Conservation (phyloP, 345 rosid species). For the Erucastrum elatum region DNA sequence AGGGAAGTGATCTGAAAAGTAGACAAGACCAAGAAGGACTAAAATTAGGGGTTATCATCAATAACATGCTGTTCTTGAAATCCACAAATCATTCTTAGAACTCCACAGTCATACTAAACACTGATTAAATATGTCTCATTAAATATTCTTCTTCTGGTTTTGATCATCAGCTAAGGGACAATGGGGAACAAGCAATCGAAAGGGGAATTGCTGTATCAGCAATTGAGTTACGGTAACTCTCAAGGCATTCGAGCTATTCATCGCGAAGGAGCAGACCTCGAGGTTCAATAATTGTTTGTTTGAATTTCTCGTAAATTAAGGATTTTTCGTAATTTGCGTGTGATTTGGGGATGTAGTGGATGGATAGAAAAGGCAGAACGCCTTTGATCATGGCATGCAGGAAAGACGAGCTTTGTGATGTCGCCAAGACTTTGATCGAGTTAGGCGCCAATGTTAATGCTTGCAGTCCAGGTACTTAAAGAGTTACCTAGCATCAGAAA, state of each 20-base stretch:
- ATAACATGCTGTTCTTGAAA: no score
- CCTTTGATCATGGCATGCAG: slow-evolving; percentile 82
- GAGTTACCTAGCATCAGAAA: neutral
- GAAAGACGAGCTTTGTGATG: slow-evolving; percentile 60
- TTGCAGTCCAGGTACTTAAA: slow-evolving; percentile 66
- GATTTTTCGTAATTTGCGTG: neutral
- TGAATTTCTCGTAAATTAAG: neutral
- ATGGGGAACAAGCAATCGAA: slow-evolving; percentile 98
- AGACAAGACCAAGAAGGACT: no score
- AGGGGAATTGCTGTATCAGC: slow-evolving; percentile 79
- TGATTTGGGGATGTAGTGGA: slow-evolving; percentile 52
- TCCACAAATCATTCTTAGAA: no score
- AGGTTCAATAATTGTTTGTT: slow-evolving; percentile 44
- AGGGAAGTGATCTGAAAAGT: no score
- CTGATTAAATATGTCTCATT: neutral
- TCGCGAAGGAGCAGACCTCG: slow-evolving; percentile 85
- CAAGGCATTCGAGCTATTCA: slow-evolving; percentile 78
- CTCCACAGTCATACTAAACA: no score
- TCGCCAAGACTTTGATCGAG: slow-evolving; percentile 78
- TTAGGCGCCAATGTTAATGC: slow-evolving; percentile 86
- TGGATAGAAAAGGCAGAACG: slow-evolving; percentile 88
- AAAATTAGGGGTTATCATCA: no score
- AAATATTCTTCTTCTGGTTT: neutral
- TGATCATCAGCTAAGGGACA: neutral
- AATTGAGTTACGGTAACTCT: slow-evolving; percentile 66